phyloP scores from a whole-genome alignment of 306 rosid genomes.

The Prunus armeniaca region DNA sequence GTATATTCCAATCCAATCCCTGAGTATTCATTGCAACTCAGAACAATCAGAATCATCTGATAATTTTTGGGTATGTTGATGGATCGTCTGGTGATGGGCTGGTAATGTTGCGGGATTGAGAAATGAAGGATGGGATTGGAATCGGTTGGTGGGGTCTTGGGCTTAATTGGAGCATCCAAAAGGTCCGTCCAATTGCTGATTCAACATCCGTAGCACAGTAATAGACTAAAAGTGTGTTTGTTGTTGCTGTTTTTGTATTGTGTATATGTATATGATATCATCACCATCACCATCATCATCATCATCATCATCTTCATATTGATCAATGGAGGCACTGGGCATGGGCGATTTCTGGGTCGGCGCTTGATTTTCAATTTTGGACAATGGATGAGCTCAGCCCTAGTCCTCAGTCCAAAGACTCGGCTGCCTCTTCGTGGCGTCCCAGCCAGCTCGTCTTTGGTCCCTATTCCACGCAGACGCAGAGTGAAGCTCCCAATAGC shows the following conservation, averaged over 20 bases:
- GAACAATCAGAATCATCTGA: background rate
- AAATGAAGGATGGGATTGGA: constrained; percentile 72
- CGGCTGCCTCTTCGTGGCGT: constrained; percentile 43
- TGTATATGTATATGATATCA: constrained; percentile 9
- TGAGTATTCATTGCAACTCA: background rate
- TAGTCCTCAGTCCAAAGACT: constrained; percentile 33
- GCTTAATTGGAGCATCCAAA: constrained; percentile 10
- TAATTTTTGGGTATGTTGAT: constrained; percentile 2
- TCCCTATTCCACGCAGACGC: constrained; percentile 40
- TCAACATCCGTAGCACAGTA: background rate
- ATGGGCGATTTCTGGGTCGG: constrained; percentile 39
- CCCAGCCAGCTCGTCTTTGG: constrained; percentile 57
- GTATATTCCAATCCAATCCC: no score
- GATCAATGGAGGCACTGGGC: constrained; percentile 41
- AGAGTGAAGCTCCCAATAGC: constrained; percentile 30
- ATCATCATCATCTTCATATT: constrained; percentile 10
- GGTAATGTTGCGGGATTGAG: constrained; percentile 22
- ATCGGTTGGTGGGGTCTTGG: constrained; percentile 60
- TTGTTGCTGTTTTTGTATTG: constrained; percentile 7
- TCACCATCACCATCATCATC: background rate
- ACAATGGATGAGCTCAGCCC: constrained; percentile 74
- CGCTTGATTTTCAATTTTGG: constrained; percentile 42
- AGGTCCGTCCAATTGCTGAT: constrained; percentile 16
- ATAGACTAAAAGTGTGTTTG: background rate
- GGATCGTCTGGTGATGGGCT: constrained; percentile 19